phyloP scores from a whole-genome alignment of 2,329 filamentous ascomycete genomes.

The Massarina eburnea region DNA sequence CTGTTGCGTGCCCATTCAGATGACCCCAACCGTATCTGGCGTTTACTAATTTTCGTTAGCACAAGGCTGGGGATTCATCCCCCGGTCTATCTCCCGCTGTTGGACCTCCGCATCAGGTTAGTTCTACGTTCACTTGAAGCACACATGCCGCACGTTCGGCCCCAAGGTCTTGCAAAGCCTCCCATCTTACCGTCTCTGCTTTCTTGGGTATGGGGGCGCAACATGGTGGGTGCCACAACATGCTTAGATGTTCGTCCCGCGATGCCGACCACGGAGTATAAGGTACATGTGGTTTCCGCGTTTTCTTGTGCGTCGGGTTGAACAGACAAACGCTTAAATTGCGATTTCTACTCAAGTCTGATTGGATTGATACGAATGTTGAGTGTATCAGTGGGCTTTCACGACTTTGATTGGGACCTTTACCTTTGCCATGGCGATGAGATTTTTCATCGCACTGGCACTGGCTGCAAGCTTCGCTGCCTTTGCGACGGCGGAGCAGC shows the following conservation, averaged over 20 bases:
- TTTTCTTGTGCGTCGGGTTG: neutral
- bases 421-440: neutral
- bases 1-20: neutral
- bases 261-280: neutral
- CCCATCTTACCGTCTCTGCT: neutral
- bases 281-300: neutral
- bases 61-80: constrained; percentile 4
- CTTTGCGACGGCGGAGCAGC: constrained; percentile 2
- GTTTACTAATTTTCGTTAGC: neutral
- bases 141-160: constrained; percentile 5
- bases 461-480: constrained; percentile 6
- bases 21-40: neutral
- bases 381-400: neutral
- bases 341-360: neutral
- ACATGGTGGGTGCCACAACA: neutral
- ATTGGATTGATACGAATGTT: neutral
- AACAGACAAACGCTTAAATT: neutral
- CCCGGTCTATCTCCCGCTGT: neutral
- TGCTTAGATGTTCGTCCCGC: neutral
- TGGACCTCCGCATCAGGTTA: neutral
- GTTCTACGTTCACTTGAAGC: neutral
- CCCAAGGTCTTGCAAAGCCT: constrained; percentile 3
- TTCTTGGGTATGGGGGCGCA: neutral
- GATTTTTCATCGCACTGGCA: neutral
- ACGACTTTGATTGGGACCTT: neutral